Evolutionary conservation across 2,329 filamentous ascomycete species (phyloP), one percentile per base, ranked within the genome.

Genomic region (Colletotrichum zoysiae): DNA sequence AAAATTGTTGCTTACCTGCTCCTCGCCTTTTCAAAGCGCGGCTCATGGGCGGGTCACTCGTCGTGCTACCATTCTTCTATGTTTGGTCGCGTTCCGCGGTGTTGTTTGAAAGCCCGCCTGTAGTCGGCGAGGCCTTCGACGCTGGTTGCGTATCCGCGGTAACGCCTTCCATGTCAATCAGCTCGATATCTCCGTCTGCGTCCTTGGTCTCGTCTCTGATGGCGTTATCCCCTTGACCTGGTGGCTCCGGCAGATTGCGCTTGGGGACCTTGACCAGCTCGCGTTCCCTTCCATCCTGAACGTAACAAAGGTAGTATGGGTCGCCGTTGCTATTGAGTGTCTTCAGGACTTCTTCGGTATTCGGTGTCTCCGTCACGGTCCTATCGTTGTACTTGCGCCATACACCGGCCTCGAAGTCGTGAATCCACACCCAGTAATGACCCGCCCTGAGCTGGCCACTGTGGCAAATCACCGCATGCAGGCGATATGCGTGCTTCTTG

Each of bases 341-440:
- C 33, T 88, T 85, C 74, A 96, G 91, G 51, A 97, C 93, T 61
- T 92, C 88, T 20, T 86, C 85, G 9, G 88, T 85, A 76, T 93
- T 88, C 35, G 90, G 87, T 70, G 87, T 85, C 74, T 93, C 90
- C 3, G 89, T 91, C 33, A 99, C 95, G 20, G 87, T 87, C 65
- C 92, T 92, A 78, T 99, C 96, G 79, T 99, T 99, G 85, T 98
- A 99, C 78, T 93, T 94, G 69, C 95, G 91, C 95, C 96, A 99
- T 26, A 95, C 85, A 58, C 90, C 88, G 8, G 62, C 59, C 74
- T 91, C 88, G 80, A 97, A 97, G 82, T 98, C 96, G 78, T 91
- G 93, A 74, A 99, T 97, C 88, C 95, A 98, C 56, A 98, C 94
- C 92, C 94, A 98, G 83, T 98, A 99, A 81, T 99, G 96, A 0